Conservation (phyloP, 768 basidiomycete genomes). For the Rubroboletus satanas region DNA sequence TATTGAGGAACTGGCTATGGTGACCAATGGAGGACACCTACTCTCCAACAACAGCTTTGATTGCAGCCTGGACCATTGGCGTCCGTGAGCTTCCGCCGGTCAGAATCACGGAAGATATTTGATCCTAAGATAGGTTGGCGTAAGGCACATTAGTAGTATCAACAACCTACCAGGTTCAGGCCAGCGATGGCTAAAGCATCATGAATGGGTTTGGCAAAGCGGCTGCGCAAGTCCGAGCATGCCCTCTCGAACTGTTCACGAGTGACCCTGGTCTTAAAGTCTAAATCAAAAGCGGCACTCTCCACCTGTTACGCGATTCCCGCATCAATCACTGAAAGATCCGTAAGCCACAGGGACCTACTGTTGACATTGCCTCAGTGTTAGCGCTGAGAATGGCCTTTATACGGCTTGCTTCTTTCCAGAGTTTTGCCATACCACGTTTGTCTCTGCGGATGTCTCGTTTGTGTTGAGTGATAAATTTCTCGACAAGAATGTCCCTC, state of each 20-base stretch:
- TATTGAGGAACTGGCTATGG: not conserved
- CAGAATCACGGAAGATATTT: constrained; percentile 87
- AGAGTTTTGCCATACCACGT: constrained; percentile 86
- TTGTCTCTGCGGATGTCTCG: constrained; percentile 68
- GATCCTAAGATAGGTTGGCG: constrained; percentile 44
- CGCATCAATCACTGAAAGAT: not conserved
- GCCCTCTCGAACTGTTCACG: constrained; percentile 75
- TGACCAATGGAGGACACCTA: constrained; percentile 35
- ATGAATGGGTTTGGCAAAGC: constrained; percentile 67
- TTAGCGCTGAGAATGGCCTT: constrained; percentile 95
- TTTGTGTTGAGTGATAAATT: constrained; percentile 70
- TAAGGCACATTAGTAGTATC: not conserved
- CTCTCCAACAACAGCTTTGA: constrained; percentile 77
- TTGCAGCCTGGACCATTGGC: constrained; percentile 85
- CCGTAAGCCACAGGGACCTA: constrained; percentile 33
- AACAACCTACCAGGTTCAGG: constrained; percentile 54
- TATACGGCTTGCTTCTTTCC: constrained; percentile 89
- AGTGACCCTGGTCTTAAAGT: constrained; percentile 77
- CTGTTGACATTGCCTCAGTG: constrained; percentile 66
- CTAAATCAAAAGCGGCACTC: constrained; percentile 84
- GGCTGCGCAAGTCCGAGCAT: constrained; percentile 59
- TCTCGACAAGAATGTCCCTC: constrained; percentile 71
- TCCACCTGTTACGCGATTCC: constrained; percentile 57
- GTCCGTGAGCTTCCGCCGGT: constrained; percentile 87
- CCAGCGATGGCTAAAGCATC: constrained; percentile 69